Evolutionary conservation across 177 flowering plant genomes (phyloP), one percentile per base, ranked within the genome.

Genomic region (Vitis hybrid): DNA sequence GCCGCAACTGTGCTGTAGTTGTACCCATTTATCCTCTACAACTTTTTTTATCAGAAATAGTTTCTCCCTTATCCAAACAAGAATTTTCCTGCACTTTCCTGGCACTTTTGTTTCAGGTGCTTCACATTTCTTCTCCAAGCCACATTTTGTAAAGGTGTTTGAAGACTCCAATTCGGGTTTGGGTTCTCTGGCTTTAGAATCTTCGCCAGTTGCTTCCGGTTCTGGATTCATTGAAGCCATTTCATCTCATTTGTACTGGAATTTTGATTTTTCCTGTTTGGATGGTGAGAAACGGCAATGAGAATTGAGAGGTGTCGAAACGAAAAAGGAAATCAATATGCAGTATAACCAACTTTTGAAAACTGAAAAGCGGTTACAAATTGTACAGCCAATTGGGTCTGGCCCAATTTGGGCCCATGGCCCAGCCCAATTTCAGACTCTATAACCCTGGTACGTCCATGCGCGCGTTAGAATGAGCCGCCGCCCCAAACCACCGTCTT

Each of bases 11-110:
- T 65, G 31, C 14, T 59, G 34, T 2, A 3, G 29, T 26, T 7
- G 62, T 15, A 64, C 52, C 61, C 73, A 69, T 49, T 7, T 50
- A 15, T 74, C 73, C 53, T 70, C 20, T 5, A 53, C n/a, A n/a
- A 26, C 3, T 19, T 50, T 68, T 56, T 62, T 70, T 34, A 69
- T 16, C 66, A 12, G 22, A 18, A 11, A 0, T 2, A 66, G 55
- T 13, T 54, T 73, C 20, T 61, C 57, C 55, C 45, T 20, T 2
- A 54, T 11, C 31, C 26, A 9, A 45, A 5, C 53, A 15, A 52
- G 14, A n/a, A 64, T 2, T 20, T 49, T 58, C 15, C 26, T 48
- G 18, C 51, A 22, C 61, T 22, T 71, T 1, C 3, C 50, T 20
- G 15, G 49, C 15, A 69, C 16, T 14, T 26, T 69, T 45, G 29